Evolutionary conservation across 768 basidiomycete genomes (phyloP), one percentile per base, ranked within the genome.

Genomic region (Amylocystis lapponica): DNA sequence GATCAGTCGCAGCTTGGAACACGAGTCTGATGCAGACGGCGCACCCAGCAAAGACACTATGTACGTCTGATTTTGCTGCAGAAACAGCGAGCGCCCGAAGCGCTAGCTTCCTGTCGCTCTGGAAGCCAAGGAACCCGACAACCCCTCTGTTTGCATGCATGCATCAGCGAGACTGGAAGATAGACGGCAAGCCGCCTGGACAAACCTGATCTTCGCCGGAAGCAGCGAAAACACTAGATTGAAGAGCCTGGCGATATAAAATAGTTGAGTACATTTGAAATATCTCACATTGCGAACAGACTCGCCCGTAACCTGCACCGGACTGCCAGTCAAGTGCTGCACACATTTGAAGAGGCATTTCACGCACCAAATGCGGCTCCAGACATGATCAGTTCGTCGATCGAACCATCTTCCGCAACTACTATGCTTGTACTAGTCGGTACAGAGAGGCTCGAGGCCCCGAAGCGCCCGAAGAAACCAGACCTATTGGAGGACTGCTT

Each of bases 221-320:
- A 90, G 63, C 14, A 90, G 60, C 3, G 84, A 87, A 46, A 90
- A 79, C 9, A 88, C 80, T 36, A 90, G 72, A 56, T 89, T 89
- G 65, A 90, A 90, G 20, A 90, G 56, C 0, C 86, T 84, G 53
- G 67, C 81, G n/a, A n/a, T n/a, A n/a, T n/a, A n/a, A n/a, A n/a
- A n/a, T n/a, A n/a, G n/a, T n/a, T n/a, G n/a, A n/a, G n/a, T n/a
- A n/a, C n/a, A n/a, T n/a, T n/a, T n/a, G n/a, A n/a, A n/a, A n/a
- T n/a, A n/a, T n/a, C n/a, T n/a, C n/a, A n/a, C n/a, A n/a, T n/a
- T 27, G 27, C 32, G 32, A 22, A 14, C 16, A 17, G 30, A 48
- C 55, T 43, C 42, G 55, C 54, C 64, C 62, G 39, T 62, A 60
- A 20, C 64, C 62, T 63, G 29, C 13, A 36, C n/a, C 13, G 25